Percentiles rank a stretch among this genome's conserved stretches.
phyloP scores from a whole-genome alignment of 78 protist genomes.

The Dictyostelium firmibasis region DNA sequence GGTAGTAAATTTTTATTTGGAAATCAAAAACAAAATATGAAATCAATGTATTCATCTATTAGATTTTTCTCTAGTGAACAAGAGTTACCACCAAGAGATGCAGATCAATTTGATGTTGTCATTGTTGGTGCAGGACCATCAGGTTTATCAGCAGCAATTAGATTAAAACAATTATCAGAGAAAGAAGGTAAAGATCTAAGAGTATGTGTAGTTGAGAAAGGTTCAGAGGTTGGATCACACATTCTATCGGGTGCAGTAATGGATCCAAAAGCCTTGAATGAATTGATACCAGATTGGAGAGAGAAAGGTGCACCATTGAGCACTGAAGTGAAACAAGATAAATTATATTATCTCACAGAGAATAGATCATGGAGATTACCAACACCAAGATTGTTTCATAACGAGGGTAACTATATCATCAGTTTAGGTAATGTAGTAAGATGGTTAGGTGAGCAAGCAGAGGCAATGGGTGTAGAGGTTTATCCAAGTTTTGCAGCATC shows the following conservation, averaged over 20 bases:
- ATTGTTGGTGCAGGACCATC: constrained; percentile 99
- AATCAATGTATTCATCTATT: background rate
- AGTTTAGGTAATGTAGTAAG: constrained; percentile 83
- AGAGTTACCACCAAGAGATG: constrained; percentile 65
- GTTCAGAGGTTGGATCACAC: constrained; percentile 92
- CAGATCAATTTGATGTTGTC: constrained; percentile 88
- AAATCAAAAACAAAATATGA: background rate
- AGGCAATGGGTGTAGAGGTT: constrained; percentile 96
- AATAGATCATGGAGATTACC: constrained; percentile 50
- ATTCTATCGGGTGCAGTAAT: constrained; percentile 96
- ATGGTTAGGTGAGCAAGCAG: constrained; percentile 96
- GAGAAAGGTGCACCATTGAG: constrained; percentile 93
- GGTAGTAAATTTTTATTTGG: background rate
- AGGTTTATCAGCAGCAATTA: constrained; percentile 98
- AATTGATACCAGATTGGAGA: constrained; percentile 97
- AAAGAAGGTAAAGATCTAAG: constrained; percentile 50
- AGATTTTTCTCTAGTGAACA: constrained; percentile 1
- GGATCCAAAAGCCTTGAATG: constrained; percentile 95
- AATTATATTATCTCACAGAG: constrained; percentile 76
- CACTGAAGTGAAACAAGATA: constrained; percentile 90
- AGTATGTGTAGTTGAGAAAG: constrained; percentile 97
- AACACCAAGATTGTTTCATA: constrained; percentile 86
- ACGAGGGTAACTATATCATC: constrained; percentile 97
- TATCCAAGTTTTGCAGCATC: constrained; percentile 94
- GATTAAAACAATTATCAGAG: constrained; percentile 92